Percentiles rank a stretch among this genome's conserved stretches.
Conservation (phyloP, 371 early-diverging fungal species). For the Nematocida sp. region DNA sequence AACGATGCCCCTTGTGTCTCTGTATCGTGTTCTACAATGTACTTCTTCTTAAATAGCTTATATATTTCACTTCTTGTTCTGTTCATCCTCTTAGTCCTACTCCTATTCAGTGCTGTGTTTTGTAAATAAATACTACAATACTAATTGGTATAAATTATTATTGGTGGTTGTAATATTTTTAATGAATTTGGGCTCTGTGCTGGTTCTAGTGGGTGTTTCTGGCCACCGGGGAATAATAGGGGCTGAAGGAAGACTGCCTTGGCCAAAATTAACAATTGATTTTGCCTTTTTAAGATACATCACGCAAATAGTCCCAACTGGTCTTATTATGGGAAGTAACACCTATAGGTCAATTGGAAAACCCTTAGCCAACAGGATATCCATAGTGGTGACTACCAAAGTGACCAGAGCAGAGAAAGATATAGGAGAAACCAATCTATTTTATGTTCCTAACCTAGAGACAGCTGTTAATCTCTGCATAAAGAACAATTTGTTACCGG, state of each 20-base stretch:
- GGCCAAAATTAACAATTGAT: conserved; percentile 20
- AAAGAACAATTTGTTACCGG: not conserved
- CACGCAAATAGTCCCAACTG: conserved; percentile 15
- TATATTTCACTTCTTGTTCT: conserved; percentile 57
- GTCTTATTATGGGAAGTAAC: conserved; percentile 46
- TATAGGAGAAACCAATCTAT: not conserved
- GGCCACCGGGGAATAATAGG: conserved; percentile 11
- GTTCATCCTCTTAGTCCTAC: conserved; percentile 30
- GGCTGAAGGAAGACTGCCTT: conserved; percentile 16
- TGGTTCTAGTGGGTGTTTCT: conserved; percentile 12
- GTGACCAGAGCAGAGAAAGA: not conserved
- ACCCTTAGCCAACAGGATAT: conserved; percentile 26
- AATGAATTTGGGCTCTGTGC: not conserved
- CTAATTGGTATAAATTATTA: not conserved
- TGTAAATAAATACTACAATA: conserved; percentile 43
- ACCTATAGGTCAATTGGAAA: conserved; percentile 53
- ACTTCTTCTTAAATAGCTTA: conserved; percentile 56
- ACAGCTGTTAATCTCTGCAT: conserved; percentile 32
- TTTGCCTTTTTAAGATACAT: conserved; percentile 38
- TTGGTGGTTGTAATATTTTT: conserved; percentile 25
- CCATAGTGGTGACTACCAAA: conserved; percentile 35
- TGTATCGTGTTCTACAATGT: conserved; percentile 49
- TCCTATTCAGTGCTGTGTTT: too few relatives aligned
- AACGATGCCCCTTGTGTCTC: conserved; percentile 43
- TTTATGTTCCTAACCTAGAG: not conserved